These are phyloP conservation scores for Aureobasidium uvarum DNA, from an alignment of 2,329 filamentous ascomycete species.

Conservation along the genomic window DNA sequence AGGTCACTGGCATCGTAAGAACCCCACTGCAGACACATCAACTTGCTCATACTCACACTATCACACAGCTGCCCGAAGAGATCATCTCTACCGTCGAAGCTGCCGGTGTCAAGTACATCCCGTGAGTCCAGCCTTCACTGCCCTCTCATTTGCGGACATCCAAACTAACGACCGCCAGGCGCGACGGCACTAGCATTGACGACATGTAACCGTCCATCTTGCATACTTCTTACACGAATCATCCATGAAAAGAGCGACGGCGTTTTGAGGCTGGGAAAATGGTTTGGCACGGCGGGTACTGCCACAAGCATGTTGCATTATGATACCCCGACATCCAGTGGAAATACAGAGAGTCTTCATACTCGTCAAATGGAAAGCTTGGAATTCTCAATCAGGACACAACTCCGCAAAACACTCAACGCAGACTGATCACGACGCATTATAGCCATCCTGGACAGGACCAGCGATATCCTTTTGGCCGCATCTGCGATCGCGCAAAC, in stretches of 20 bases:
- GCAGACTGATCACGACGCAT: not conserved
- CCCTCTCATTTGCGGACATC: not conserved
- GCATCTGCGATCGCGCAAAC: not conserved
- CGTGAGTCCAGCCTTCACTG: constrained; percentile 42
- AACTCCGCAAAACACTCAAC: not conserved
- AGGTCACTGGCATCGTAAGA: constrained; percentile 77
- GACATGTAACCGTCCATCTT: constrained; percentile 8
- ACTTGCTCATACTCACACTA: constrained; percentile 26
- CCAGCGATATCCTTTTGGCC: constrained; percentile 22
- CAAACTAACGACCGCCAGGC: constrained; percentile 4
- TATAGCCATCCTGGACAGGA: constrained; percentile 10
- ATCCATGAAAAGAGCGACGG: constrained; percentile 21
- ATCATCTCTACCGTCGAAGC: constrained; percentile 56
- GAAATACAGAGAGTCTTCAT: constrained; percentile 2
- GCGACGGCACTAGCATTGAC: constrained; percentile 25
- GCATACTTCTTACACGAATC: constrained; percentile 8
- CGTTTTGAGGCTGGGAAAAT: constrained; percentile 19
- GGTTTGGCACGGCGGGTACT: constrained; percentile 5
- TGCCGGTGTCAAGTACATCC: constrained; percentile 61
- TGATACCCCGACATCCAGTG: constrained; percentile 14
- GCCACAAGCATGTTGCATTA: constrained; percentile 2
- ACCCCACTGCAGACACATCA: not conserved
- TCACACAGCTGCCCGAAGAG: constrained; percentile 55
- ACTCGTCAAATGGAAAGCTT: constrained; percentile 10
- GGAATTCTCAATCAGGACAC: not conserved